Evolutionary conservation across 2,329 filamentous ascomycete species (phyloP), one percentile per base, ranked within the genome.

Genomic region (Lasiodiplodia gonubiensis): DNA sequence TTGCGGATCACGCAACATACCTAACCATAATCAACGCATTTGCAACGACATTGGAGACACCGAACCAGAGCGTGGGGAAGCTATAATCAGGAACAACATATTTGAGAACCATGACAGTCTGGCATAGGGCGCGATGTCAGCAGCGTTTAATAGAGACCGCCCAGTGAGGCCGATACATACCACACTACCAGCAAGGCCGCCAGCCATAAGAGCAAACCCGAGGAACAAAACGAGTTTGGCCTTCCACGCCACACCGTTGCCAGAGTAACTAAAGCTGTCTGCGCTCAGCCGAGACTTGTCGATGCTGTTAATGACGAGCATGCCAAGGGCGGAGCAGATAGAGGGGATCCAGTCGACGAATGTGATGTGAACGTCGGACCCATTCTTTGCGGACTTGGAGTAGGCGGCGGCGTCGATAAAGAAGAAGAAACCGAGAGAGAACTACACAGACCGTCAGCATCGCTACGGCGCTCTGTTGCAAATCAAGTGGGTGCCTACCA

Each of bases 341-440:
- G 86, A 85, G 3, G 89, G 89, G 71, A 91, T 88, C 89, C 89
- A 91, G 81, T 91, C 89, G 71, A 90, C 84, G 77, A 91, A 90
- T 77, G 86, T 90, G 74, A 91, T 84, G 78, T 90, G 87, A 23
- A 89, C 84, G 68, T 83, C 78, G 61, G 86, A 86, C 70, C 85
- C 86, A 77, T 90, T 90, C 74, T 83, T 83, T 66, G 81, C 73
- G 68, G 87, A 89, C 72, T 86, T 86, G 63, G 88, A 90, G 80
- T 84, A 90, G 68, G 87, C 83, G 21, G 88, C 85, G 69, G 88
- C 86, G 72, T 91, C 89, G 78, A 91, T 84, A 71, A 91, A 85
- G 78, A 88, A 86, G 84, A 89, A 91, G 80, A 91, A 88, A 14
- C 88, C 88, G 65, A 90, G 82, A 39, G 88, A 87, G 80, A 91